Evolutionary conservation across 1,139 yeast genomes (phyloP).

Genomic region (Diutina mesorugosa): DNA sequence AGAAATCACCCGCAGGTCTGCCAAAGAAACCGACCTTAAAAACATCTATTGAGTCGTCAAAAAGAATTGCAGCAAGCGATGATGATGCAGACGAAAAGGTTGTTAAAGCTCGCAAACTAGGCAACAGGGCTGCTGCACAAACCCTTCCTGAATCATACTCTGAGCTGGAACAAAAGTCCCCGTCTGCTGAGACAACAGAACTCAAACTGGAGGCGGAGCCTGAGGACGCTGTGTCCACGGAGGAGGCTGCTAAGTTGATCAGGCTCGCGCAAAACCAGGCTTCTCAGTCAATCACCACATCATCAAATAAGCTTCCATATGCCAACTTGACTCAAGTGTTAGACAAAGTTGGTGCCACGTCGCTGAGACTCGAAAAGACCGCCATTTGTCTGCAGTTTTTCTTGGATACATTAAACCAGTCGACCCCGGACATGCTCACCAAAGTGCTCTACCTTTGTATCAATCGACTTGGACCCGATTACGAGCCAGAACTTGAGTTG

Average conservation of each 20-base stretch:
- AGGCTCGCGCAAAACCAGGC: background rate
- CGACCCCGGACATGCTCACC: conserved; percentile 45
- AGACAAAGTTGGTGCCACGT: background rate
- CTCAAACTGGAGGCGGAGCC: background rate
- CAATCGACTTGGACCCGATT: conserved; percentile 88
- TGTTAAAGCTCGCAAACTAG: background rate
- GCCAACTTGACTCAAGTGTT: background rate
- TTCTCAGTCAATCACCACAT: background rate
- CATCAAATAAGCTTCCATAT: background rate
- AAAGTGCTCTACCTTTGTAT: conserved; percentile 73
- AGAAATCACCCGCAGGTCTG: background rate
- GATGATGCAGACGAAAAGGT: background rate
- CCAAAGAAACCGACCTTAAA: background rate
- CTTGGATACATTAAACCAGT: conserved; percentile 6
- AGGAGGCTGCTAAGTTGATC: background rate
- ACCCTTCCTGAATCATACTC: background rate
- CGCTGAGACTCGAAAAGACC: background rate
- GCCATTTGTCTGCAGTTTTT: conserved; percentile 21
- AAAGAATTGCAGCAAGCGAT: background rate
- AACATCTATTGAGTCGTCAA: background rate
- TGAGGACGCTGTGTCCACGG: background rate
- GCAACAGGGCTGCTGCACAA: background rate
- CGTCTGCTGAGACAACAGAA: background rate
- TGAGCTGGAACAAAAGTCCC: background rate
- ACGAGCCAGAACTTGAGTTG: conserved; percentile 76